Percentiles rank a stretch among this genome's conserved stretches.
These are phyloP conservation scores for Anacardium occidentale DNA, from an alignment of 345 rosid species.

Conservation along the genomic window DNA sequence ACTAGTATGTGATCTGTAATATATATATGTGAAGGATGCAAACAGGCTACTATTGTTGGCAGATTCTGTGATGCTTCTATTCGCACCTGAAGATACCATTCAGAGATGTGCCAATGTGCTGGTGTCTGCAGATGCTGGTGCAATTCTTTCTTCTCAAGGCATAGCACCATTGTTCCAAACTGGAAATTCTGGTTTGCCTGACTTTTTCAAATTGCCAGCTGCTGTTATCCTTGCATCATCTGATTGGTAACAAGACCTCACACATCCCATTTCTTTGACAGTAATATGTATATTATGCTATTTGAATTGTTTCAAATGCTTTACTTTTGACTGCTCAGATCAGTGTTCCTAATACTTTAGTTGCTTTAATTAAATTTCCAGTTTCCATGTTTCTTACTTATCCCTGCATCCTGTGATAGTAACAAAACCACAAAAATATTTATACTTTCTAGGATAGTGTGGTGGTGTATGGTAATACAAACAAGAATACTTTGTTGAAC, in stretches of 20 bases:
- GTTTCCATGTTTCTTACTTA: too few species aligned
- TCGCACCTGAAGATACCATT: constrained; percentile 30
- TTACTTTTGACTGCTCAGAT: background rate
- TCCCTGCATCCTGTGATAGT: too few species aligned
- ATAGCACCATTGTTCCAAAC: constrained; percentile 28
- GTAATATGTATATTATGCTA: background rate
- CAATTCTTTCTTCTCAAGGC: constrained; percentile 28
- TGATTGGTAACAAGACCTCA: constrained; percentile 28
- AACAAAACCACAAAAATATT: too few species aligned
- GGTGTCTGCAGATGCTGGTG: constrained; percentile 31
- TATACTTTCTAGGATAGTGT: too few species aligned
- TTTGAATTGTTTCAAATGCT: too few species aligned
- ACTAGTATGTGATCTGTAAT: constrained; percentile 3
- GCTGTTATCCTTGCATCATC: constrained; percentile 28
- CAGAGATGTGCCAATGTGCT: constrained; percentile 26
- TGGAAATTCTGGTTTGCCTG: background rate
- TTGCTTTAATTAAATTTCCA: too few species aligned
- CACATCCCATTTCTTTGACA: background rate
- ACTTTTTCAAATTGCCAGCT: constrained; percentile 24
- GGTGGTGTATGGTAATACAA: too few species aligned
- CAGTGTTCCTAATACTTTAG: background rate
- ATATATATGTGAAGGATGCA: constrained; percentile 13
- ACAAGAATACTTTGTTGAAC: too few species aligned
- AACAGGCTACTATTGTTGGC: constrained; percentile 34
- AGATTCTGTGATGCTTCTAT: constrained; percentile 26